These are phyloP conservation scores for Huiozyma sinensis DNA, from an alignment of 805 yeast species.

Conservation along the genomic window DNA sequence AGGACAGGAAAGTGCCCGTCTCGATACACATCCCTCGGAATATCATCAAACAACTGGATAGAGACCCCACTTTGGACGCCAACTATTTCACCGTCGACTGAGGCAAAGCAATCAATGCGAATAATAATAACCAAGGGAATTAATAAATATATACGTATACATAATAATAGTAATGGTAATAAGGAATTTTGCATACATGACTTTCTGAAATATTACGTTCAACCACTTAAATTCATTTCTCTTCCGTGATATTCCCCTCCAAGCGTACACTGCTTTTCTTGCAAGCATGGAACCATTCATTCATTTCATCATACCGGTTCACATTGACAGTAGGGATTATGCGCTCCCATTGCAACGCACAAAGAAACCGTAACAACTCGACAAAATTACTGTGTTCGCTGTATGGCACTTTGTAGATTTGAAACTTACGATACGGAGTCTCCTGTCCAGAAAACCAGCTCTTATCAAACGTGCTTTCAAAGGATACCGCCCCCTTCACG, in stretches of 20 bases:
- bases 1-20: conserved; percentile 24
- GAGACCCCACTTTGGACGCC: conserved; percentile 3
- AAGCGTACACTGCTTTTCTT: too few relatives aligned
- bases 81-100: neutral
- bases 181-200: neutral
- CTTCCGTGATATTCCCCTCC: too few relatives aligned
- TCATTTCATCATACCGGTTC: conserved; percentile 22
- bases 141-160: neutral
- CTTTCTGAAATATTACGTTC: too few relatives aligned
- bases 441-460: conserved; percentile 20
- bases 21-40: conserved; percentile 16
- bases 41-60: conserved; percentile 10
- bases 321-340: conserved; percentile 70
- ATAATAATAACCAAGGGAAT: neutral
- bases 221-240: neutral
- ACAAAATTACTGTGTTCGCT: conserved; percentile 89
- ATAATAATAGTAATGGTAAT: neutral
- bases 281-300: conserved; percentile 30
- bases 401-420: conserved; percentile 66
- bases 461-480: conserved; percentile 5
- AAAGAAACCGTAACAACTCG: conserved; percentile 61
- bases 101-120: neutral
- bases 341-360: conserved; percentile 36
- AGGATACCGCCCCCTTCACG: conserved; percentile 3
- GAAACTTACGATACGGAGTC: conserved; percentile 22